phyloP scores from a whole-genome alignment of 2,329 filamentous ascomycete species.

The Paramyrothecium sp. region DNA sequence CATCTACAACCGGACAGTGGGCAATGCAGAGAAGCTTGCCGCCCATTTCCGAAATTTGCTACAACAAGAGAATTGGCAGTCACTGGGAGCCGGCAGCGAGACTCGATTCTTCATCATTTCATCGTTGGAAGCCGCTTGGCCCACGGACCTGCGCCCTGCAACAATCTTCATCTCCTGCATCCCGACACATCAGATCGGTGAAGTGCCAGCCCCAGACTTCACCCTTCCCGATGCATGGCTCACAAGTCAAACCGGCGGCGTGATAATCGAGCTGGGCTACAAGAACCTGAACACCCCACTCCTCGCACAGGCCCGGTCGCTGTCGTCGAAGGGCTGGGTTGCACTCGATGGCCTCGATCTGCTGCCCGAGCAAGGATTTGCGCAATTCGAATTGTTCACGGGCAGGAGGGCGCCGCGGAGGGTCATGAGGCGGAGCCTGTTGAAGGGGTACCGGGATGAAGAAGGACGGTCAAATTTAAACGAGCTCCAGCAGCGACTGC shows the following conservation, averaged over 20 bases:
- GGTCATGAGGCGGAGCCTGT: constrained; percentile 68
- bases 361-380: constrained; percentile 75
- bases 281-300: constrained; percentile 71
- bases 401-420: constrained; percentile 52
- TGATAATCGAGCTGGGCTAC: constrained; percentile 74
- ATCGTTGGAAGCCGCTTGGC: constrained; percentile 63
- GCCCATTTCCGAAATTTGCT: constrained; percentile 65
- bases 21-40: constrained; percentile 67
- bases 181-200: constrained; percentile 65
- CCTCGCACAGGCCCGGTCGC: constrained; percentile 62
- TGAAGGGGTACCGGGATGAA: constrained; percentile 42
- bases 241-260: constrained; percentile 69
- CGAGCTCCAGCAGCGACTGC: constrained; percentile 32
- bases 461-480: constrained; percentile 37
- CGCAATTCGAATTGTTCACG: constrained; percentile 80
- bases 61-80: constrained; percentile 38
- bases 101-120: constrained; percentile 57
- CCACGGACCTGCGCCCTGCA: constrained; percentile 58
- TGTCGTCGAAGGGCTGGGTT: constrained; percentile 66
- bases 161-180: constrained; percentile 78
- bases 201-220: constrained; percentile 66
- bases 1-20: constrained; percentile 68
- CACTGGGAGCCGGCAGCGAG: constrained; percentile 40
- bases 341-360: constrained; percentile 75
- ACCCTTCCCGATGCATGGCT: constrained; percentile 70